Conservation (phyloP, 768 basidiomycete species). For the Dioszegia hungarica region DNA sequence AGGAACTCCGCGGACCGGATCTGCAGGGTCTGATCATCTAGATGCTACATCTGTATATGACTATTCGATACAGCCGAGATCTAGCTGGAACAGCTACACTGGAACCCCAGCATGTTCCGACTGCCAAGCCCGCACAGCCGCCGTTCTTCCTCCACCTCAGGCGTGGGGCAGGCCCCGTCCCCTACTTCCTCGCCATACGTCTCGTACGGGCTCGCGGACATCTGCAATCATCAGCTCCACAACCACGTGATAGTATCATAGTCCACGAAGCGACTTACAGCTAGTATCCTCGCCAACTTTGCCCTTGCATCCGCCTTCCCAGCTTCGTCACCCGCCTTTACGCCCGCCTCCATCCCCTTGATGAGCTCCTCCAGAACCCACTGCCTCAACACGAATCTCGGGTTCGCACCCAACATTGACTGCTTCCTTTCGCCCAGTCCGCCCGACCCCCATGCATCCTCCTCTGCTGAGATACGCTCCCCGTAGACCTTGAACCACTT, state of each 20-base stretch:
- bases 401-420: conserved; percentile 62
- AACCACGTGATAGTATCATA: no score
- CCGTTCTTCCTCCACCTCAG: conserved; percentile 54
- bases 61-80: neutral
- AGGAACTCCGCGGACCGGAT: no score
- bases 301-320: conserved; percentile 60
- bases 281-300: conserved; percentile 72
- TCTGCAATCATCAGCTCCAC: conserved; percentile 53
- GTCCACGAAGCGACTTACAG: conserved; percentile 54
- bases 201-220: conserved; percentile 81
- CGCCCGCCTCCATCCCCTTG: conserved; percentile 57
- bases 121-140: conserved; percentile 76
- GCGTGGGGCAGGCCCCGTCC: conserved; percentile 20
- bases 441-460: conserved; percentile 50
- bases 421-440: conserved; percentile 25
- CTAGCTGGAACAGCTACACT: conserved; percentile 82
- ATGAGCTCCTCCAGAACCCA: conserved; percentile 97
- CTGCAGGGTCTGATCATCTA: no score
- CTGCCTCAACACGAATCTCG: conserved; percentile 86
- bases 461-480: conserved; percentile 54
- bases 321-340: conserved; percentile 8
- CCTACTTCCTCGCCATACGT: conserved; percentile 70
- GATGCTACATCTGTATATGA: neutral
- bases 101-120: conserved; percentile 74
- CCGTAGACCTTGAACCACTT: conserved; percentile 65